Evolutionary conservation across 192 early-diverging fungal genomes (phyloP).

Genomic region (Coemansia sp.): DNA sequence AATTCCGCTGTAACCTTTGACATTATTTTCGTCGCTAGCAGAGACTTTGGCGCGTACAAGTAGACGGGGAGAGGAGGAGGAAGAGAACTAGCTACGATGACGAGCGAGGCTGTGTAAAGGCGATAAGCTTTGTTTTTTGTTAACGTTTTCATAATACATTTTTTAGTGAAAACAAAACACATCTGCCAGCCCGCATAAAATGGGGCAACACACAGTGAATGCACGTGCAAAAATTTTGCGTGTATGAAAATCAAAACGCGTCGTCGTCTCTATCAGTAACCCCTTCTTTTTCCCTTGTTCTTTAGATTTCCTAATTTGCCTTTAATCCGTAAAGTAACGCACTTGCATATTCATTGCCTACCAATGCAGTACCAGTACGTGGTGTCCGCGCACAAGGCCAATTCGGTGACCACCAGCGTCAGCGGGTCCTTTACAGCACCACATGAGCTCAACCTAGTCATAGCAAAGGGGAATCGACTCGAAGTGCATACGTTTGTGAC

Average conservation of each 20-base stretch:
- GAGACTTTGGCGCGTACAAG: neutral
- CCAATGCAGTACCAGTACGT: conserved; percentile 69
- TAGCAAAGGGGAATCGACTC: conserved; percentile 60
- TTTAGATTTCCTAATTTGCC: neutral
- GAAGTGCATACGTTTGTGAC: conserved; percentile 51
- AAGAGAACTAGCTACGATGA: neutral
- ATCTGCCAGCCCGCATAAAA: neutral
- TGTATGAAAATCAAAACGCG: neutral
- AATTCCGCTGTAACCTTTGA: conserved; percentile 22
- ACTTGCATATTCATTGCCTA: too few relatives aligned
- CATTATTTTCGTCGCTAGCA: neutral
- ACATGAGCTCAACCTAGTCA: conserved; percentile 68
- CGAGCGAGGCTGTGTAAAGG: neutral
- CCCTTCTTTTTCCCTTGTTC: neutral
- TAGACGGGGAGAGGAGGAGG: neutral
- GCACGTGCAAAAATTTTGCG: neutral
- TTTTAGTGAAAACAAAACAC: too few relatives aligned
- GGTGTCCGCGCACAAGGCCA: conserved; percentile 79
- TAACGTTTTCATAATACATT: too few relatives aligned
- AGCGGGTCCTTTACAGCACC: conserved; percentile 68
- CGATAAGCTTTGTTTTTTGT: too few relatives aligned
- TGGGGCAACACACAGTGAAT: neutral
- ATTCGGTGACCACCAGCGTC: conserved; percentile 67
- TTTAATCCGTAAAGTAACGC: neutral
- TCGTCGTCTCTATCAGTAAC: neutral